Evolutionary conservation across 768 basidiomycete species (phyloP), one percentile per base, ranked within the genome.

Genomic region (Cystofilobasidium bisporidii): DNA sequence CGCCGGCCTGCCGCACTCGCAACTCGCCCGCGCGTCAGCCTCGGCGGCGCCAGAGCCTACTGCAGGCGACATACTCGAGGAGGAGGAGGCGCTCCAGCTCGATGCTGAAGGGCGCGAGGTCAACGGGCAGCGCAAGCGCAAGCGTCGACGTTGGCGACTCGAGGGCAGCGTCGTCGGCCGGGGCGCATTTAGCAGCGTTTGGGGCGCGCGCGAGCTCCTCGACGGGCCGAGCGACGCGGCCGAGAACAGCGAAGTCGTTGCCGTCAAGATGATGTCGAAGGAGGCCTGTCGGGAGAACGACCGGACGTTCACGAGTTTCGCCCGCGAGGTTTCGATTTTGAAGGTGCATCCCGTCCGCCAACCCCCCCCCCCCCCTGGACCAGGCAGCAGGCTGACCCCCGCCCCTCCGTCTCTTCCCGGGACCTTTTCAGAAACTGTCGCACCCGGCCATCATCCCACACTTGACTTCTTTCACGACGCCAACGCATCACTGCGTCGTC

Each of bases 251-350:
- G 33, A 67, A 71, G 64, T 81, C 1, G 82, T 82, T n/a, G 83
- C 83, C 17, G 77, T 84, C 73, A 85, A 85, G 77, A 76, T 83
- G 75, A 80, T 83, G 69, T 78, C 80, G 50, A 73, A 80, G 33
- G 75, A 76, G 55, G 63, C 79, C 43, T 81, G 79, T 64, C 77
- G 79, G 30, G 81, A 82, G 70, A 85, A 86, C 72, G 86, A 88
- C 67, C 78, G 88, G 65, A 89, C 87, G 65, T 74, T 87, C 47
- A 86, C 89, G 57, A 84, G 84, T 57, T 90, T 91, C 71, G 83
- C 88, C 33, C 80, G 89, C 32, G 89, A 91, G 77, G 89, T 89
- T 20, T 87, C 89, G 74, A 86, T 92, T 4, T 78, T 91, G n/a
- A 81, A 86, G 77, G 86, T 87, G 73, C 76, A 84, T n/a, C n/a